phyloP scores from a whole-genome alignment of 177 flowering plant genomes.

The Vitis hybrid region DNA sequence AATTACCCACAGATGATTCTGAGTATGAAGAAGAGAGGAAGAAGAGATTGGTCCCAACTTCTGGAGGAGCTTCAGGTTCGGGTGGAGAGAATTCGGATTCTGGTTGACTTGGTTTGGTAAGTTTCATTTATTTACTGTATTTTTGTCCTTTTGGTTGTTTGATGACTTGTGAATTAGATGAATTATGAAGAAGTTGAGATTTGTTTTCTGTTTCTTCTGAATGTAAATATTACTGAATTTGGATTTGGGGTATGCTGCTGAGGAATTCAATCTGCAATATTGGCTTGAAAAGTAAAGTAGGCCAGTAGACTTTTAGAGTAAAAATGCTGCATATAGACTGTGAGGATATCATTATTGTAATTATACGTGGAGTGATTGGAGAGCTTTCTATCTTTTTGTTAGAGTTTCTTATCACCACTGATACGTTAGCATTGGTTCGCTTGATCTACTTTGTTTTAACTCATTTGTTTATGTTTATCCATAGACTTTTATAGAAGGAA shows the following conservation, averaged over 20 bases:
- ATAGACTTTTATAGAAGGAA: no score
- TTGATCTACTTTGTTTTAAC: no score
- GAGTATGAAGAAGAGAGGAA: constrained; percentile 79
- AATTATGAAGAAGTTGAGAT: constrained; percentile 4
- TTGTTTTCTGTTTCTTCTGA: constrained; percentile 12
- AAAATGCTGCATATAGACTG: no score
- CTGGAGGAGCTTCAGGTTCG: constrained; percentile 42
- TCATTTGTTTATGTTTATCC: no score
- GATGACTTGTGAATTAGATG: constrained; percentile 5
- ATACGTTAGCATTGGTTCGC: no score
- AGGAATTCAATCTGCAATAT: neutral
- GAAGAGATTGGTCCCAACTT: constrained; percentile 29
- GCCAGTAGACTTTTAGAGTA: no score
- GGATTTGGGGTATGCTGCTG: neutral
- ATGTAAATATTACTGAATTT: constrained; percentile 22
- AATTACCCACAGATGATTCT: constrained; percentile 76
- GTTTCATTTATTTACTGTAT: constrained; percentile 1
- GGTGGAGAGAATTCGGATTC: constrained; percentile 12
- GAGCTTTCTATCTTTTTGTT: neutral
- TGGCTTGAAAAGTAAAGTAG: neutral
- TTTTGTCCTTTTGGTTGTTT: constrained; percentile 9
- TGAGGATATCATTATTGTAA: no score
- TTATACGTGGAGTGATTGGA: neutral
- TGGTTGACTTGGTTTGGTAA: constrained; percentile 10
- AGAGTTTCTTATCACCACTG: neutral